phyloP scores from a whole-genome alignment of 805 yeast genomes.

The Suhomyces faveliae region DNA sequence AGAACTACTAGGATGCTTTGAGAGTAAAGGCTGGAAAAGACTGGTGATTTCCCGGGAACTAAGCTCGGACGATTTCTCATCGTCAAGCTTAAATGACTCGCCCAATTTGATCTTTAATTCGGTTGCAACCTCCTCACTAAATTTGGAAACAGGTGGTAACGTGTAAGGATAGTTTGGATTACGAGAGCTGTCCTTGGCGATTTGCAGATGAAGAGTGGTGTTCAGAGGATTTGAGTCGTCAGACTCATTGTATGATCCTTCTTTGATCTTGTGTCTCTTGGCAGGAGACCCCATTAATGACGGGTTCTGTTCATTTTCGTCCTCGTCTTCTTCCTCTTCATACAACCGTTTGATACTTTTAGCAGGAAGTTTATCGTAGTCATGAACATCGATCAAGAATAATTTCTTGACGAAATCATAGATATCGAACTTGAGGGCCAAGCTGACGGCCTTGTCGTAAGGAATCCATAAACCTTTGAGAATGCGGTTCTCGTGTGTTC shows the following conservation, averaged over 20 bases:
- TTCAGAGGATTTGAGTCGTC: neutral
- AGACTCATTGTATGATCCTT: neutral
- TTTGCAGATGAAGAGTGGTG: neutral
- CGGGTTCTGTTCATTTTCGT: conserved; percentile 11
- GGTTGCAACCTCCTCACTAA: conserved; percentile 27
- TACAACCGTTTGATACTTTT: conserved; percentile 17
- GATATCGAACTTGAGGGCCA: conserved; percentile 40
- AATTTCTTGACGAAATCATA: conserved; percentile 36
- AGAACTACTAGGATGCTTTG: conserved; percentile 12
- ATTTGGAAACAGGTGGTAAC: conserved; percentile 44
- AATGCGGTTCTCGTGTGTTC: conserved; percentile 24
- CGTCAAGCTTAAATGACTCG: conserved; percentile 36
- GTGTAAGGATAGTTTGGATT: conserved; percentile 50
- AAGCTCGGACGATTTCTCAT: conserved; percentile 15
- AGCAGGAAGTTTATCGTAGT: conserved; percentile 40
- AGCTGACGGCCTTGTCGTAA: conserved; percentile 40
- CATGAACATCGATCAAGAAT: conserved; percentile 45
- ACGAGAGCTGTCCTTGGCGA: conserved; percentile 1
- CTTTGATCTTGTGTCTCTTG: conserved; percentile 29
- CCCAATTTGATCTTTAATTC: conserved; percentile 34
- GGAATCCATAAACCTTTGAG: conserved; percentile 43
- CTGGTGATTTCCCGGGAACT: conserved; percentile 22
- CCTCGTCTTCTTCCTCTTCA: conserved; percentile 27
- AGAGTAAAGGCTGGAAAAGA: conserved; percentile 23
- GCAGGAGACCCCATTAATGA: conserved; percentile 33